These are phyloP conservation scores for Copromyces sp. DNA, from an alignment of 495 filamentous ascomycete species.

Conservation along the genomic window DNA sequence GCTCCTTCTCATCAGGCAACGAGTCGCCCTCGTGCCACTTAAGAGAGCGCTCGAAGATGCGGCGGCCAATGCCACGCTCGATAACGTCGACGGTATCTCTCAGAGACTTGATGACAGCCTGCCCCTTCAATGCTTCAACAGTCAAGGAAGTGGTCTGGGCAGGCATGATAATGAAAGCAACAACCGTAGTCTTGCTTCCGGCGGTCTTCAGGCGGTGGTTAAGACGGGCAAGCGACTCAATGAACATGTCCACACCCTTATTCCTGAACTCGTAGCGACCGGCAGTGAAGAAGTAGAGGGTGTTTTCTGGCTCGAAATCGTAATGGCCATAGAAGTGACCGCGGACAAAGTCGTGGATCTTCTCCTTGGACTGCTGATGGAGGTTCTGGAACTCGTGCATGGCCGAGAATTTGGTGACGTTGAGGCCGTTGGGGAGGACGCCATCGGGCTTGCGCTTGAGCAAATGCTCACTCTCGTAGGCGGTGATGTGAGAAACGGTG, in stretches of 20 bases:
- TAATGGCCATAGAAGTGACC: conserved; percentile 98
- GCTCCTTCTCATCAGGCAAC: conserved; percentile 89
- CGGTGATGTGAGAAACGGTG: conserved; percentile 96
- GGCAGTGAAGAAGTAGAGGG: conserved; percentile 95
- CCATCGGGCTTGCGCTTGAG: conserved; percentile 97
- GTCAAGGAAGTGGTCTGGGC: conserved; percentile 94
- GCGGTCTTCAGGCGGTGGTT: conserved; percentile 82
- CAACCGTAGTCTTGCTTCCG: conserved; percentile 86
- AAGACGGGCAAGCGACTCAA: conserved; percentile 86
- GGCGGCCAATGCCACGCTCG: conserved; percentile 79
- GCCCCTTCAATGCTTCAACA: conserved; percentile 91
- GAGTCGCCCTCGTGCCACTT: conserved; percentile 90
- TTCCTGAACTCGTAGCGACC: conserved; percentile 96
- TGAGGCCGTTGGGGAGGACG: conserved; percentile 90
- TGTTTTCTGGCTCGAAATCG: conserved; percentile 92
- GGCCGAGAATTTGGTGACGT: conserved; percentile 97
- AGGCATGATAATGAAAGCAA: conserved; percentile 99
- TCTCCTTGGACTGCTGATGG: conserved; percentile 90
- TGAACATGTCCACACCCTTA: conserved; percentile 99
- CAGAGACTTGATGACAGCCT: conserved; percentile 93
- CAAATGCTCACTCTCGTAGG: conserved; percentile 94
- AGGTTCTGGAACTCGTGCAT: conserved; percentile 99
- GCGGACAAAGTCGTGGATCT: conserved; percentile 96
- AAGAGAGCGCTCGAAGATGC: conserved; percentile 86
- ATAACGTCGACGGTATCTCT: conserved; percentile 86